These are phyloP conservation scores for Boletus coccyginus DNA, from an alignment of 768 basidiomycete species.

Conservation along the genomic window DNA sequence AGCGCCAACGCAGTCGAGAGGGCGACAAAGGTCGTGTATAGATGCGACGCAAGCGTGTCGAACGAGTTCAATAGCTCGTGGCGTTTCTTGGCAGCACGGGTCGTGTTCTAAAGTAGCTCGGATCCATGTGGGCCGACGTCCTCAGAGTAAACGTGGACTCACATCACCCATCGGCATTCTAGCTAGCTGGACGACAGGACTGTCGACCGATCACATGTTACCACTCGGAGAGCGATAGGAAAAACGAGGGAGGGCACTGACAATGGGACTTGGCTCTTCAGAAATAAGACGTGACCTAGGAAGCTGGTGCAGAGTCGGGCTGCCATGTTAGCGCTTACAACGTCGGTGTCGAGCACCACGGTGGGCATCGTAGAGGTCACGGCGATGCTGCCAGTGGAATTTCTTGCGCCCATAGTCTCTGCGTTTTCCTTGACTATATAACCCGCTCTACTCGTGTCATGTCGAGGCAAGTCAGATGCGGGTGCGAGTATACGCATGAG, in stretches of 20 bases:
- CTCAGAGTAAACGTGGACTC: slow-evolving; percentile 7
- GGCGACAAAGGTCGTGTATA: slow-evolving; percentile 70
- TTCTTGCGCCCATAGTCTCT: not conserved
- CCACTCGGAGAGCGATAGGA: not conserved
- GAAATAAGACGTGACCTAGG: slow-evolving; percentile 68
- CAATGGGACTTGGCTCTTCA: slow-evolving; percentile 81
- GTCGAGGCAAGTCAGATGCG: not conserved
- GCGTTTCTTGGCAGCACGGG: slow-evolving; percentile 56
- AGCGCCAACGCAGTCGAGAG: slow-evolving; percentile 65
- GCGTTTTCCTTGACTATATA: not conserved
- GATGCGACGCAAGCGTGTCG: slow-evolving; percentile 70
- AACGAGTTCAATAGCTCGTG: slow-evolving; percentile 61
- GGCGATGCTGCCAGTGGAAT: not conserved
- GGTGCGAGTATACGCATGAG: slow-evolving; percentile 15
- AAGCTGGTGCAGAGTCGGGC: slow-evolving; percentile 60
- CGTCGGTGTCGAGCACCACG: slow-evolving; percentile 47
- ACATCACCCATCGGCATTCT: slow-evolving; percentile 52
- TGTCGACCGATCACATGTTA: slow-evolving; percentile 23
- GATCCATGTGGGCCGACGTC: not conserved
- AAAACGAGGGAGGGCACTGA: slow-evolving; percentile 36
- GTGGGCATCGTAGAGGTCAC: slow-evolving; percentile 33
- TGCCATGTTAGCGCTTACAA: slow-evolving; percentile 57
- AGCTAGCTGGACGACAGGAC: slow-evolving; percentile 64
- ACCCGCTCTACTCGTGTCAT: not conserved
- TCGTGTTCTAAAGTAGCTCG: slow-evolving; percentile 33